phyloP scores from a whole-genome alignment of 2,329 filamentous ascomycete species.

The Colletotrichum aenigma region DNA sequence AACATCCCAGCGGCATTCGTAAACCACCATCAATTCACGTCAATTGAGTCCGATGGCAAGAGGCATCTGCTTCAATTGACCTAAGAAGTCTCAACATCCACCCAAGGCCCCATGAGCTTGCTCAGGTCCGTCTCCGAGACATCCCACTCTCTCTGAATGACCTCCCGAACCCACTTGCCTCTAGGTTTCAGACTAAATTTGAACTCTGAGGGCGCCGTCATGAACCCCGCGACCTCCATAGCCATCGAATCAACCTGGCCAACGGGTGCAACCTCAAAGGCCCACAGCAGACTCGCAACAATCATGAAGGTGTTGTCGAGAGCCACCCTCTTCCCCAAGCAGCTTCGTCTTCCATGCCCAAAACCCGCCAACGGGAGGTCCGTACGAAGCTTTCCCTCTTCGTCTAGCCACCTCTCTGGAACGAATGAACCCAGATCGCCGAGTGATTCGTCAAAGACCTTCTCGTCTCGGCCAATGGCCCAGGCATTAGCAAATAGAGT shows the following conservation, averaged over 20 bases:
- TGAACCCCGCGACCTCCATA: slow-evolving; percentile 27
- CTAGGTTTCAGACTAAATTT: slow-evolving; percentile 29
- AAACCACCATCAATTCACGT: neutral
- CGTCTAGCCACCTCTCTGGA: slow-evolving; percentile 33
- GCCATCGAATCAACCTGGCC: slow-evolving; percentile 25
- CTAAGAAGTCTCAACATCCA: neutral
- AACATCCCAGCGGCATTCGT: neutral
- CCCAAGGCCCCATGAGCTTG: slow-evolving; percentile 5
- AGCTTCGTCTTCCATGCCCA: slow-evolving; percentile 52
- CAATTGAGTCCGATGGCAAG: neutral
- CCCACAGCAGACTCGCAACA: slow-evolving; percentile 53
- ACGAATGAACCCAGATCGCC: slow-evolving; percentile 29
- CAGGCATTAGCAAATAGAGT: slow-evolving; percentile 47
- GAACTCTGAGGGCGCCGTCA: slow-evolving; percentile 30
- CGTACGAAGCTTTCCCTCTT: slow-evolving; percentile 22
- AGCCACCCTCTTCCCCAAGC: slow-evolving; percentile 48
- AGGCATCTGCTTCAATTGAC: neutral
- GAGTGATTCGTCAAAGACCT: slow-evolving; percentile 40
- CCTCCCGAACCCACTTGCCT: slow-evolving; percentile 30
- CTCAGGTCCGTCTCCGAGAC: slow-evolving; percentile 6
- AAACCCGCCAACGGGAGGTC: slow-evolving; percentile 42
- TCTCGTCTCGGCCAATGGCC: slow-evolving; percentile 38
- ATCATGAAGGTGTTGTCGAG: slow-evolving; percentile 47
- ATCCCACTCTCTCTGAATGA: slow-evolving; percentile 23
- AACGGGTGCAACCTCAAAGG: slow-evolving; percentile 42